Conservation (phyloP, 768 basidiomycete genomes). For the Rhizopogon vesiculosus region DNA sequence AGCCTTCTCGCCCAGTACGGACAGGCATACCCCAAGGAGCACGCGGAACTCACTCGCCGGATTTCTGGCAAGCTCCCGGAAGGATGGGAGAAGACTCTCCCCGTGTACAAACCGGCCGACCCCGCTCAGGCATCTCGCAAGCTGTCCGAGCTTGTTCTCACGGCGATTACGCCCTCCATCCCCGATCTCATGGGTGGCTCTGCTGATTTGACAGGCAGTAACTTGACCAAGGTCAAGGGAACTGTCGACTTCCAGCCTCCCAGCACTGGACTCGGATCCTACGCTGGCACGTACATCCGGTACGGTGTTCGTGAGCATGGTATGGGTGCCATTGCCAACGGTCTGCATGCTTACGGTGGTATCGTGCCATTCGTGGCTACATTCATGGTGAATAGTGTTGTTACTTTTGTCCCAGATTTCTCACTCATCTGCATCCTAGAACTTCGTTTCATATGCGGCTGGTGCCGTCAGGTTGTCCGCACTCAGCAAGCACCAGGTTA, state of each 20-base stretch:
- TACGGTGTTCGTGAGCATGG: slow-evolving; percentile 98
- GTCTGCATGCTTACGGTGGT: slow-evolving; percentile 84
- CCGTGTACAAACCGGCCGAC: slow-evolving; percentile 80
- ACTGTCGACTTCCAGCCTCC: slow-evolving; percentile 92
- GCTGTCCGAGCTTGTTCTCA: slow-evolving; percentile 85
- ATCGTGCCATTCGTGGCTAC: slow-evolving; percentile 90
- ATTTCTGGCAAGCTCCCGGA: slow-evolving; percentile 79
- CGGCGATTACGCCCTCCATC: slow-evolving; percentile 63
- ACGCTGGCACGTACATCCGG: slow-evolving; percentile 86
- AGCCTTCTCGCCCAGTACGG: slow-evolving; percentile 62
- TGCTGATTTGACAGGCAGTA: slow-evolving; percentile 89
- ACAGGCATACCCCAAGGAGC: slow-evolving; percentile 76
- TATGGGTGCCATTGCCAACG: slow-evolving; percentile 96
- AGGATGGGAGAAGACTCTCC: slow-evolving; percentile 83
- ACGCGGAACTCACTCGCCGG: slow-evolving; percentile 82
- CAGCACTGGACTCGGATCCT: slow-evolving; percentile 76
- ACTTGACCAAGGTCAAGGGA: slow-evolving; percentile 83
- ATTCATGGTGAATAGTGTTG: slow-evolving; percentile 62
- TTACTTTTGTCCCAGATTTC: background rate
- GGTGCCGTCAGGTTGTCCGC: slow-evolving; percentile 92
- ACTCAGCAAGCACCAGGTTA: slow-evolving; percentile 83
- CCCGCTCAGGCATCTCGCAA: slow-evolving; percentile 89
- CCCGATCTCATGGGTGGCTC: slow-evolving; percentile 89
- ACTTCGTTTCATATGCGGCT: slow-evolving; percentile 91
- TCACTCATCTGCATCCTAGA: slow-evolving; percentile 36